Evolutionary conservation across 768 basidiomycete genomes (phyloP).

Genomic region (Strobilomyces confusus): DNA sequence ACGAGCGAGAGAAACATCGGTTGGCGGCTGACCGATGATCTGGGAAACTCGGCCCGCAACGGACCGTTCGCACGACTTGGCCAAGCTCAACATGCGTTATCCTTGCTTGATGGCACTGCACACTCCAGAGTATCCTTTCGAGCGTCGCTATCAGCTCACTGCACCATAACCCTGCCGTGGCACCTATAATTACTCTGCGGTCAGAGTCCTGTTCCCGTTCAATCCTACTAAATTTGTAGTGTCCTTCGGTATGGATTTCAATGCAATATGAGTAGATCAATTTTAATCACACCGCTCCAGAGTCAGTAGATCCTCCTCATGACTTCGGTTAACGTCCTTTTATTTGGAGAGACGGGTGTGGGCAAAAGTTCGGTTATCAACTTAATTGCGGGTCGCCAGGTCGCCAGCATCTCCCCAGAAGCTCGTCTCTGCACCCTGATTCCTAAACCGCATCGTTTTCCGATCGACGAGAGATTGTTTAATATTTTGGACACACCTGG

Average conservation of each 20-base stretch:
- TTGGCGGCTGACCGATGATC: not conserved
- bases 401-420: constrained; percentile 20
- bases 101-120: not conserved
- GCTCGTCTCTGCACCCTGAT: constrained; percentile 33
- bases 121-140: too few relatives aligned
- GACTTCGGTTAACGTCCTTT: constrained; percentile 31
- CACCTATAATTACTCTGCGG: too few relatives aligned
- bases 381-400: constrained; percentile 19
- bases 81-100: not conserved
- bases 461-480: constrained; percentile 11
- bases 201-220: too few relatives aligned
- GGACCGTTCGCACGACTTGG: constrained; percentile 6
- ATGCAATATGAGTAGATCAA: not conserved
- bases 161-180: too few relatives aligned
- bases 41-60: constrained; percentile 14
- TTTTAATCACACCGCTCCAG: not conserved
- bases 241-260: not conserved
- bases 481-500: constrained; percentile 15
- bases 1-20: not conserved
- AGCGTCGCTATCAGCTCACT: too few relatives aligned
- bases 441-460: constrained; percentile 20
- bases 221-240: not conserved
- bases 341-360: constrained; percentile 40
- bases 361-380: constrained; percentile 31
- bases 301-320: not conserved